Percentiles rank a stretch among this genome's conserved stretches.
These are phyloP conservation scores for Diplogelasinospora grovesii DNA, from an alignment of 495 filamentous ascomycete genomes.

Conservation along the genomic window DNA sequence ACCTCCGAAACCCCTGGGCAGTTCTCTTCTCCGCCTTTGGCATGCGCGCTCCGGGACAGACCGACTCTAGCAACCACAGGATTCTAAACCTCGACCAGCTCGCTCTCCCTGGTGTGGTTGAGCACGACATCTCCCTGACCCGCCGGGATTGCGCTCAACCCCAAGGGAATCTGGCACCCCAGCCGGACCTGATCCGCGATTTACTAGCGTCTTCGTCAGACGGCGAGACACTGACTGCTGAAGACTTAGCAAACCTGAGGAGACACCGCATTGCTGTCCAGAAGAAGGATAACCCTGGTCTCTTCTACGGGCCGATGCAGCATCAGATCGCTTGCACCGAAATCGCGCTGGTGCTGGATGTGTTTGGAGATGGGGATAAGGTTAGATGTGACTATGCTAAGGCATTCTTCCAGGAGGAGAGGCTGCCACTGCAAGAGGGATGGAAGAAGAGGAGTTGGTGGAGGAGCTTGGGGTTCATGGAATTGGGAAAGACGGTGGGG, in stretches of 20 bases:
- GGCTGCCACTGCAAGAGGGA: constrained; percentile 4
- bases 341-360: constrained; percentile 9
- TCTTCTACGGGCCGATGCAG: constrained; percentile 9
- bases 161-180: constrained; percentile 14
- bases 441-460: constrained; percentile 6
- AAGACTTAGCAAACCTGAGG: constrained; percentile 16
- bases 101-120: constrained; percentile 18
- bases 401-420: constrained; percentile 4
- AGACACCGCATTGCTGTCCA: constrained; percentile 14
- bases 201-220: constrained; percentile 12
- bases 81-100: constrained; percentile 28
- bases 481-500: no score
- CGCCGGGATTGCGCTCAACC: constrained; percentile 22
- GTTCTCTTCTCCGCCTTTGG: constrained; percentile 13
- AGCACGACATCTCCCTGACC: constrained; percentile 32
- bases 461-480: constrained; percentile 3
- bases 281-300: constrained; percentile 9
- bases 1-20: neutral
- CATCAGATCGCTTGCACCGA: constrained; percentile 11
- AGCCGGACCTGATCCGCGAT: constrained; percentile 15
- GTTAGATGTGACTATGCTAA: constrained; percentile 5
- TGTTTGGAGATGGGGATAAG: constrained; percentile 11
- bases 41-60: constrained; percentile 15
- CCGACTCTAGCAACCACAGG: constrained; percentile 9
- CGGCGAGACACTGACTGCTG: constrained; percentile 7